Percentiles rank a stretch among this genome's conserved stretches.
These are phyloP conservation scores for Arxiozyma bovina DNA, from an alignment of 1,139 yeast species.

Conservation along the genomic window DNA sequence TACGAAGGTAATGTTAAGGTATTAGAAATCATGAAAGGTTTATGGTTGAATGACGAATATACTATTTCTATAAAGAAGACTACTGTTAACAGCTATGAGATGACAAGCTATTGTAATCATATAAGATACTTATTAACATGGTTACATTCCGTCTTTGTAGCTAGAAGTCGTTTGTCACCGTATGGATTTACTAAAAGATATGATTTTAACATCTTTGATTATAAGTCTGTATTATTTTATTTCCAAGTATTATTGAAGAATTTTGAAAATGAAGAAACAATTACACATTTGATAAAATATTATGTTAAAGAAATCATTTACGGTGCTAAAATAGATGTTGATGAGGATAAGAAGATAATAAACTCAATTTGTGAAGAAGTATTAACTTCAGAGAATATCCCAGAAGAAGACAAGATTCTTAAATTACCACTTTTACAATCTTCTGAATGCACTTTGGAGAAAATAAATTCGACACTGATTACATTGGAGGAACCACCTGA, in stretches of 20 bases:
- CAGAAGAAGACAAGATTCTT: not conserved
- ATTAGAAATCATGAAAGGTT: constrained; percentile 39
- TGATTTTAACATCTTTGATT: constrained; percentile 71
- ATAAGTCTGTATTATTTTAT: constrained; percentile 37
- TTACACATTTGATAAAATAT: constrained; percentile 35
- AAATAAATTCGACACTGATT: not conserved
- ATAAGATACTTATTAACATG: constrained; percentile 49
- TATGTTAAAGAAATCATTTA: constrained; percentile 52
- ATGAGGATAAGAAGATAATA: constrained; percentile 34
- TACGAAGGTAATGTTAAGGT: constrained; percentile 56
- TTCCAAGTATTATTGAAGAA: constrained; percentile 14
- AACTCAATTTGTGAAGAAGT: constrained; percentile 7
- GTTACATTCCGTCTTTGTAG: constrained; percentile 59
- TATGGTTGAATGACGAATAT: constrained; percentile 28
- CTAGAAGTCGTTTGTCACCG: constrained; percentile 52
- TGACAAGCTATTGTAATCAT: constrained; percentile 29
- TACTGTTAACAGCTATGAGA: not conserved
- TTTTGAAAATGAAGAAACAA: constrained; percentile 24
- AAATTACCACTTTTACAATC: not conserved
- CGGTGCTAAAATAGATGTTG: constrained; percentile 62
- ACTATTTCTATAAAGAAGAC: not conserved
- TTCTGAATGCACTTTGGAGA: not conserved
- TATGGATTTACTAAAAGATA: constrained; percentile 52
- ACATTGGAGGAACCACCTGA: constrained; percentile 7
- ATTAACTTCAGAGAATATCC: constrained; percentile 4